Evolutionary conservation across 2,329 filamentous ascomycete species (phyloP), one percentile per base, ranked within the genome.

Genomic region (Aspergillus awamori): DNA sequence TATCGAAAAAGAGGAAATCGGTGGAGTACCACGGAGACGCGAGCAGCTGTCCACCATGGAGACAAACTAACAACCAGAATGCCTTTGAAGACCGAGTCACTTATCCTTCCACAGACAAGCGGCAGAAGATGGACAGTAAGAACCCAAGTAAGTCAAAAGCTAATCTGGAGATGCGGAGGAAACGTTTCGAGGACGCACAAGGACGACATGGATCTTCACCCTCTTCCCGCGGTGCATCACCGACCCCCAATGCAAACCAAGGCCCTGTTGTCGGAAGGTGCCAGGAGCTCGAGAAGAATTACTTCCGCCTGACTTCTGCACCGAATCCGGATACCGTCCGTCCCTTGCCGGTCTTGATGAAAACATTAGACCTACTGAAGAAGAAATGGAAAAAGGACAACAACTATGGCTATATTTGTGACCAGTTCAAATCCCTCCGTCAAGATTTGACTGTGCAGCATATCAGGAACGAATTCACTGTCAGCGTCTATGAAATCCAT

Each of bases 361-460:
- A 95, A 79, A 93, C 94, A 5, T 80, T 99, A 76, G 92, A 96
- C 68, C 81, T 96, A 53, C 81, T 99, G 65, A 96, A 96, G 82
- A 91, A 89, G 81, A 98, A 96, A 80, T 99, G 95, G 95, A 90
- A 88, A 74, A 87, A 89, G 69, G 93, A 97, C 71, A 89, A 89
- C 80, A 97, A 98, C 79, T 99, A 99, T 79, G 89, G 87, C 69
- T 99, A 97, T 80, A 96, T 97, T 66, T 98, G 95, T 86, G 93
- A 99, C 76, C 95, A 99, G 84, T 96, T 99, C 84, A 99, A 99
- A 79, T 97, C 95, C 15, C 85, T 99, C 76, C 92, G 95, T 63
- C 95, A 99, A 83, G 95, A 99, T 82, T 85, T 99, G 76, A 99
- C 95, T 41, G 95, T 99, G 58, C 95, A 99, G 79, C 94, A 92